These are phyloP conservation scores for Fennellomyces sp. DNA, from an alignment of 371 early-diverging fungal species.

Conservation along the genomic window DNA sequence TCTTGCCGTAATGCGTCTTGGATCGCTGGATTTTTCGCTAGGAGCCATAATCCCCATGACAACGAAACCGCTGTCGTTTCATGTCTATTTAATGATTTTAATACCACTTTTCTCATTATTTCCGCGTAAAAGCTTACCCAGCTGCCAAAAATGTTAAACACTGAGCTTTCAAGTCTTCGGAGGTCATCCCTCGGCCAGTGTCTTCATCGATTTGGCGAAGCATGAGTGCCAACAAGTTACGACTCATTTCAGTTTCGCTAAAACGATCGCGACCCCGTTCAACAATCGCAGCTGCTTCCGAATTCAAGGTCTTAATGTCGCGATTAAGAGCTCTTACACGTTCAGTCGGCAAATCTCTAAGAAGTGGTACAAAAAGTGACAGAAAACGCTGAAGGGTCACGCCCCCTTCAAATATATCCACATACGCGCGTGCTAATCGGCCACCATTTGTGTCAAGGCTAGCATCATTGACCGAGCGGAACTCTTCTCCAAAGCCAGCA, in stretches of 20 bases:
- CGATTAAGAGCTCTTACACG: constrained; percentile 22
- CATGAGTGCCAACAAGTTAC: constrained; percentile 38
- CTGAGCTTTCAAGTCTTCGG: constrained; percentile 21
- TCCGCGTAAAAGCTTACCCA: constrained; percentile 29
- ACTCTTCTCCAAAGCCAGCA: constrained; percentile 57
- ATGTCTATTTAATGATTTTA: constrained; percentile 3
- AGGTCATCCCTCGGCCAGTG: constrained; percentile 31
- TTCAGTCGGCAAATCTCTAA: constrained; percentile 35
- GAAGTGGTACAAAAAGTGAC: constrained; percentile 36
- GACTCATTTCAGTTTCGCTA: constrained; percentile 2
- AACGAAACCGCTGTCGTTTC: constrained; percentile 17
- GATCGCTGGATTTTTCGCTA: constrained; percentile 46
- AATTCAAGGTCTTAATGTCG: constrained; percentile 32
- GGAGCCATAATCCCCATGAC: constrained; percentile 59
- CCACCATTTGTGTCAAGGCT: constrained; percentile 22
- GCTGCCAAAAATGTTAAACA: constrained; percentile 32
- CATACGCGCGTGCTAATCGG: constrained; percentile 51
- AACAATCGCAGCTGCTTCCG: constrained; percentile 41
- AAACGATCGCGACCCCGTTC: constrained; percentile 27
- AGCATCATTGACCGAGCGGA: constrained; percentile 23
- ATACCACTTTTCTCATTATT: neutral
- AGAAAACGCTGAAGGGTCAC: constrained; percentile 29
- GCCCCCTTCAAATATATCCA: constrained; percentile 38
- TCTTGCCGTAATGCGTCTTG: constrained; percentile 55
- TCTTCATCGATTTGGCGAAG: constrained; percentile 35